Percentiles rank a stretch among this genome's conserved stretches.
phyloP scores from a whole-genome alignment of 495 filamentous ascomycete genomes.

The Cudoniella acicularis region DNA sequence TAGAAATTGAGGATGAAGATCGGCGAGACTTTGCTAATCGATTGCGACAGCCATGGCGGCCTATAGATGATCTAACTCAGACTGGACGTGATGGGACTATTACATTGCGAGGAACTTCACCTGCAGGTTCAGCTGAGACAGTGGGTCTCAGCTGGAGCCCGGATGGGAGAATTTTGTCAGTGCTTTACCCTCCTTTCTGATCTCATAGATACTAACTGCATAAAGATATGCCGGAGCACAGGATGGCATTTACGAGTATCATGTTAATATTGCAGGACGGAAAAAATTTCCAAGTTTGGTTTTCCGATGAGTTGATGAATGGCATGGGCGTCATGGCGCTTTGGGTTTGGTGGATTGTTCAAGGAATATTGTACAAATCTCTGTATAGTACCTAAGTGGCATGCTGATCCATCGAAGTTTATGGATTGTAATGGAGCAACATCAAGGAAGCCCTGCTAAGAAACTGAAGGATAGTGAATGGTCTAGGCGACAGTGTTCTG shows the following conservation, averaged over 20 bases:
- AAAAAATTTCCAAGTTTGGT: conserved; percentile 60
- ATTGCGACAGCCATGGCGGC: conserved; percentile 20
- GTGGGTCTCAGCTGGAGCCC: conserved; percentile 69
- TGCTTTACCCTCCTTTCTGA: conserved; percentile 15
- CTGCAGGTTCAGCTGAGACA: conserved; percentile 31
- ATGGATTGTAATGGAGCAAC: too few relatives aligned
- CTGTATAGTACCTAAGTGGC: too few relatives aligned
- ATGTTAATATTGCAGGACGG: conserved; percentile 60
- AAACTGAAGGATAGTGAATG: too few relatives aligned
- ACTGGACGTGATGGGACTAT: conserved; percentile 6
- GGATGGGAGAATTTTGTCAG: conserved; percentile 68
- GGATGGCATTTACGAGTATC: conserved; percentile 71
- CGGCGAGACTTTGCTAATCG: conserved; percentile 21
- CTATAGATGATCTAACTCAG: conserved; percentile 6
- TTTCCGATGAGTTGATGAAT: conserved; percentile 43
- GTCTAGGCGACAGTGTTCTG: too few relatives aligned
- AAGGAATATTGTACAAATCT: too few relatives aligned
- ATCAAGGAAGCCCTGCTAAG: too few relatives aligned
- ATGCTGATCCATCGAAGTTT: too few relatives aligned
- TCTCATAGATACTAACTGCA: conserved; percentile 11
- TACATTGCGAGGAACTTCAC: background rate
- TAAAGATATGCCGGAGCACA: conserved; percentile 68
- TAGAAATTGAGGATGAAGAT: conserved; percentile 22
- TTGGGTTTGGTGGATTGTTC: too few relatives aligned
- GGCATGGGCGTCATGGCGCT: background rate